Conservation (phyloP, 2,329 filamentous ascomycete species). For the Drechslerella stenobrocha region DNA sequence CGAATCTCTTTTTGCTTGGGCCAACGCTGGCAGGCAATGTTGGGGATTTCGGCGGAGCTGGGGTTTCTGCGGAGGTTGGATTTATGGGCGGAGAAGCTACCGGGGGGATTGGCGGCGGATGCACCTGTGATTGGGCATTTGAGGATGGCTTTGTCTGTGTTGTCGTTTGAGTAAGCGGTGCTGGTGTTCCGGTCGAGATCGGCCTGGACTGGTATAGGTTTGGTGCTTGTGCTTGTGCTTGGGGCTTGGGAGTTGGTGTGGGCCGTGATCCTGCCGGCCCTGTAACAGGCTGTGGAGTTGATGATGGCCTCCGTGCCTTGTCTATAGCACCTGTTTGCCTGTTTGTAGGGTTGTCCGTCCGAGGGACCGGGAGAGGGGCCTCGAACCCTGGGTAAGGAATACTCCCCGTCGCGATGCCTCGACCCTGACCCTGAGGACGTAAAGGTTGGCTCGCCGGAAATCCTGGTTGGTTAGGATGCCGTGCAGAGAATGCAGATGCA, state of each 20-base stretch:
- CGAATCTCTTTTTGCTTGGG: constrained; percentile 39
- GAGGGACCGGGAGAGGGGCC: constrained; percentile 26
- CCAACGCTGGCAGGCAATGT: constrained; percentile 3
- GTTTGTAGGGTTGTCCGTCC: constrained; percentile 19
- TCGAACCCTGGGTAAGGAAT: constrained; percentile 43
- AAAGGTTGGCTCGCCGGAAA: constrained; percentile 40
- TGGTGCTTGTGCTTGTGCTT: constrained; percentile 3
- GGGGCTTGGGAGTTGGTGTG: constrained; percentile 31
- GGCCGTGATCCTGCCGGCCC: constrained; percentile 15
- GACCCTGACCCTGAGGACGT: constrained; percentile 34
- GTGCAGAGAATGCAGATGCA: constrained; percentile 38
- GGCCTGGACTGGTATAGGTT: constrained; percentile 13
- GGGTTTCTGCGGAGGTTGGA: constrained; percentile 9
- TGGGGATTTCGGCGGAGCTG: constrained; percentile 29
- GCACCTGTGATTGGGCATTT: constrained; percentile 15
- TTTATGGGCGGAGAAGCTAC: constrained; percentile 1
- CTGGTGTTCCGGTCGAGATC: background rate
- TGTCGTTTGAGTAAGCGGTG: constrained; percentile 12
- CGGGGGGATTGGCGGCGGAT: constrained; percentile 7
- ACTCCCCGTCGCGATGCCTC: constrained; percentile 20
- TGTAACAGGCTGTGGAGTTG: constrained; percentile 19
- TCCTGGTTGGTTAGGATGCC: constrained; percentile 7
- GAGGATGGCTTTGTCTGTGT: constrained; percentile 8
- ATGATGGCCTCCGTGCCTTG: constrained; percentile 23
- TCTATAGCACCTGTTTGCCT: constrained; percentile 17